These are phyloP conservation scores for Amanita inopinata DNA, from an alignment of 768 basidiomycete species.

Conservation along the genomic window DNA sequence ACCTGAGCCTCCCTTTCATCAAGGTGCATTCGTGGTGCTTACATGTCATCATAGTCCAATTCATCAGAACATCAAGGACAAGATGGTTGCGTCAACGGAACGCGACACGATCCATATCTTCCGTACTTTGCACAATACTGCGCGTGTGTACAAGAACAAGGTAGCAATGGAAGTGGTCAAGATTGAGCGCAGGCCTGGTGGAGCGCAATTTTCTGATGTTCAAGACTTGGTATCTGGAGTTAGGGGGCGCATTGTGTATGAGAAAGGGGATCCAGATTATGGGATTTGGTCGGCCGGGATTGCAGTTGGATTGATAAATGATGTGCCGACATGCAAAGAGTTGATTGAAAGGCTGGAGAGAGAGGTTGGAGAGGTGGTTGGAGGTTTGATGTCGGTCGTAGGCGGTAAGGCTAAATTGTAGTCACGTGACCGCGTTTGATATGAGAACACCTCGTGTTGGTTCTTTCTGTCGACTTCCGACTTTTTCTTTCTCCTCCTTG, in stretches of 20 bases:
- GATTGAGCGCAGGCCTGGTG: slow-evolving; percentile 71
- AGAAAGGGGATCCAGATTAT: slow-evolving; percentile 74
- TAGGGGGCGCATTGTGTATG: slow-evolving; percentile 67
- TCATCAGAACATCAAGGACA: slow-evolving; percentile 84
- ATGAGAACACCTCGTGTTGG: background rate
- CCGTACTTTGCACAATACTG: slow-evolving; percentile 75
- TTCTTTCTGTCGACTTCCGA: too few species aligned
- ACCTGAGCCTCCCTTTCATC: slow-evolving; percentile 1
- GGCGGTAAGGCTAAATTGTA: slow-evolving; percentile 30
- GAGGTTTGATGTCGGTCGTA: slow-evolving; percentile 20
- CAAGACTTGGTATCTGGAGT: slow-evolving; percentile 66
- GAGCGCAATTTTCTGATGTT: slow-evolving; percentile 82
- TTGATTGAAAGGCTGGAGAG: slow-evolving; percentile 59
- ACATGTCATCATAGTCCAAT: slow-evolving; percentile 44
- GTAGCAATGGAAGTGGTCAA: slow-evolving; percentile 79
- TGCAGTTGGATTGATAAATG: slow-evolving; percentile 62
- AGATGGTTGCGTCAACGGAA: slow-evolving; percentile 77
- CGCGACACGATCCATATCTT: slow-evolving; percentile 86
- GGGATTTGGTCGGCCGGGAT: slow-evolving; percentile 80
- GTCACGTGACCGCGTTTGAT: slow-evolving; percentile 11
- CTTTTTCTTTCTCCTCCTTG: slow-evolving; percentile 1
- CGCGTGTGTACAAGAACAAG: slow-evolving; percentile 81
- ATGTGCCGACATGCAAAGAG: slow-evolving; percentile 75
- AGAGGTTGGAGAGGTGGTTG: slow-evolving; percentile 65
- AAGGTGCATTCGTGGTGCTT: background rate